phyloP scores from a whole-genome alignment of 2,329 filamentous ascomycete species.

The Talaromyces pinophilus region DNA sequence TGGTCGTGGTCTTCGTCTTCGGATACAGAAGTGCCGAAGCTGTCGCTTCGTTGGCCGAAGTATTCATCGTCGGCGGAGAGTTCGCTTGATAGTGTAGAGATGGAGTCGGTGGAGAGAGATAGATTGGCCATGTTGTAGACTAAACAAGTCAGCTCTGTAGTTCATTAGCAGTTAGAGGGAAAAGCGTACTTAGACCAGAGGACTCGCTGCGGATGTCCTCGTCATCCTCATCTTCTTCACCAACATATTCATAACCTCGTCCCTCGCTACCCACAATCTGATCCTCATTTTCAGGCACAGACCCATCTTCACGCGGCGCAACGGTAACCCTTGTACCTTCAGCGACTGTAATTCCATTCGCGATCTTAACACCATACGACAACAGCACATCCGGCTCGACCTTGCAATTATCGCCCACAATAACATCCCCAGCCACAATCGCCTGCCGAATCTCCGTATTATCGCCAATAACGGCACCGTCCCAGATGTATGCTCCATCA shows the following conservation, averaged over 20 bases:
- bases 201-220: constrained; percentile 65
- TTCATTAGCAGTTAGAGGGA: not conserved
- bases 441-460: constrained; percentile 69
- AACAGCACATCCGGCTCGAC: constrained; percentile 74
- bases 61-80: constrained; percentile 43
- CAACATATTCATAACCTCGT: constrained; percentile 65
- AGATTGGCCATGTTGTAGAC: constrained; percentile 56
- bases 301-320: constrained; percentile 47
- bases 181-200: constrained; percentile 43
- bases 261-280: constrained; percentile 60
- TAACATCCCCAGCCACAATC: constrained; percentile 72
- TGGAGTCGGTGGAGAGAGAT: constrained; percentile 54
- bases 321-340: constrained; percentile 47
- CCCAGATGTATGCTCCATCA: constrained; percentile 83
- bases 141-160: constrained; percentile 24
- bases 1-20: constrained; percentile 58
- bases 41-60: constrained; percentile 63
- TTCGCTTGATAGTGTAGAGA: constrained; percentile 64
- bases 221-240: constrained; percentile 66
- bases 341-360: constrained; percentile 57
- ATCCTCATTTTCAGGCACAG: constrained; percentile 50
- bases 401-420: constrained; percentile 69
- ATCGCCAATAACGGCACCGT: constrained; percentile 75
- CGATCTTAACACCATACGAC: constrained; percentile 74
- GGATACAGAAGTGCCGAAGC: constrained; percentile 72